Base-by-base conservation (phyloP, 169 alveolate genomes). In the Cyclospora cayetanensis region DNA sequence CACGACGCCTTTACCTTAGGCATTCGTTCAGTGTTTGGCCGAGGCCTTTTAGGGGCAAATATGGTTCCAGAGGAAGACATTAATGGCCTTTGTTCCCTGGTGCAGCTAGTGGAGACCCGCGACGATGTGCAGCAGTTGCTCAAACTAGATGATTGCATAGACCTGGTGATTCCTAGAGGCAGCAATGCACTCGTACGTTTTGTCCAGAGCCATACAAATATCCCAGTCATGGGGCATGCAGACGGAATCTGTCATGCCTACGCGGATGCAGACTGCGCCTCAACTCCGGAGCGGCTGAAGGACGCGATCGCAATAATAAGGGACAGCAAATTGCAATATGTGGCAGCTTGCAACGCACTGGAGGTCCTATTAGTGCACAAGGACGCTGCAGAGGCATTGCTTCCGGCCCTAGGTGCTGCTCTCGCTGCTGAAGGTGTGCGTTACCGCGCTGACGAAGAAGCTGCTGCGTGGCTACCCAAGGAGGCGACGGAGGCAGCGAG, bases 81-180 rank as follows among this genome's bases (percentile, higher is more conserved):
- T 9, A 0, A 42, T 7, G 66, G 68, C 3, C 55, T 76, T 12
- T 42, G 42, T 20, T 76, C 74, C 53, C 52, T 25, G 52, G 55
- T 55, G 35, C 96, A 93, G 91, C 90, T 93, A 50, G 85, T 95
- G 27, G 95, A 92, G 91, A 86, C 93, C 25, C 91, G 95, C 22
- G 92, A 93, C 2, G 96, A 94, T 2, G 95, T 94, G 4, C 72
- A 91, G 35, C 92, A 90, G 90, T 72, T 95, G 68, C 91, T 95
- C 84, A 65, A 43, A 76, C 86, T 92, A 85, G 93, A 92, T 88
- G 88, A 90, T 63, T 90, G 83, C 77, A 94, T 95, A 65, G 97
- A 95, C 90, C 74, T 95, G 34, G 96, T 95, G 34, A 92, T 95
- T 41, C 97, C 97, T 18, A 80, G 97, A 34, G 97, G 97, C 42